Evolutionary conservation across 1,284 basidiomycete species (phyloP).

Genomic region (Cronartium quercuum): DNA sequence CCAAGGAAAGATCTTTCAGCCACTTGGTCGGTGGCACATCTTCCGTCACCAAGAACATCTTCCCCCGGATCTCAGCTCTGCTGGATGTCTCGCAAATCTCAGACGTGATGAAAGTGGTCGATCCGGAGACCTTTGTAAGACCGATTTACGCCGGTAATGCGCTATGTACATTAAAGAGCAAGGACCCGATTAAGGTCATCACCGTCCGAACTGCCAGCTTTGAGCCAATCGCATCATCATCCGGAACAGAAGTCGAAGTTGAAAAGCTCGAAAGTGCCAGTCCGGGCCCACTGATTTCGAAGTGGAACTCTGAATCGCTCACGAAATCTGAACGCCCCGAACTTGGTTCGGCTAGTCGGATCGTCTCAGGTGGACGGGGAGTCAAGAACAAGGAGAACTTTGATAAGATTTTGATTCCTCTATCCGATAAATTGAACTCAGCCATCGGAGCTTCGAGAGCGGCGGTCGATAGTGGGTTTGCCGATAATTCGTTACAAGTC

Average conservation of each 20-base stretch:
- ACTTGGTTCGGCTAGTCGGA: constrained; percentile 73
- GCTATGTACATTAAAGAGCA: constrained; percentile 80
- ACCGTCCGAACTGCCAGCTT: constrained; percentile 95
- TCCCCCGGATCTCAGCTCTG: constrained; percentile 78
- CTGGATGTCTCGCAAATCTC: constrained; percentile 71
- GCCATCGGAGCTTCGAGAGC: constrained; percentile 96
- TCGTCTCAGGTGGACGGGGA: constrained; percentile 92
- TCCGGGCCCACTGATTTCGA: constrained; percentile 52
- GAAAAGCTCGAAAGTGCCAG: constrained; percentile 62
- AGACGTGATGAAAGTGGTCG: constrained; percentile 82
- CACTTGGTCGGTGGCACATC: constrained; percentile 81
- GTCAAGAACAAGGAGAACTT: constrained; percentile 94
- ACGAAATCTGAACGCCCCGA: constrained; percentile 91
- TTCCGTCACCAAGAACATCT: constrained; percentile 64
- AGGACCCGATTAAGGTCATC: constrained; percentile 81
- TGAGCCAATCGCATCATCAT: constrained; percentile 54
- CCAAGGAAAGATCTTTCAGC: constrained; percentile 58
- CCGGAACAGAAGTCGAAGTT: constrained; percentile 54
- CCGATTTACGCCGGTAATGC: constrained; percentile 99
- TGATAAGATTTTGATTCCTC: constrained; percentile 75
- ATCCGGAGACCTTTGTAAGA: constrained; percentile 73
- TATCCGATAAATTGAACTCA: constrained; percentile 86
- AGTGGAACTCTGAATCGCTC: constrained; percentile 60
- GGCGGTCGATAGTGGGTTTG: constrained; percentile 96
- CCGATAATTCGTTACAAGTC: constrained; percentile 95